Conservation (phyloP, 2,329 filamentous ascomycete genomes). For the Fusarium odoratissimum region DNA sequence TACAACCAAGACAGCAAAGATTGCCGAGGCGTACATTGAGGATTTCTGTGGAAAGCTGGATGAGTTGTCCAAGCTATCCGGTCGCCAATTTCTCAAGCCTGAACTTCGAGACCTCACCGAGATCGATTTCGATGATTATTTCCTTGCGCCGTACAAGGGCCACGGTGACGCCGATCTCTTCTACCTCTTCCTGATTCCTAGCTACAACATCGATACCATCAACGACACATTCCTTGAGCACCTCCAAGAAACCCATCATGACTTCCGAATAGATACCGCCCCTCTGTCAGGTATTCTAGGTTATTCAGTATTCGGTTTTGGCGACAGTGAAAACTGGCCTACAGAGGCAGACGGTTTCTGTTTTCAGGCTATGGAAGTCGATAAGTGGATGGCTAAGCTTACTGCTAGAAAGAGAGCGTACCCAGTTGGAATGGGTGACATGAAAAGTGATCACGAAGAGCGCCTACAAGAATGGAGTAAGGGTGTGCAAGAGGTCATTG, state of each 20-base stretch:
- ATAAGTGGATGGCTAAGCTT: conserved; percentile 97
- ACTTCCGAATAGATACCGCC: conserved; percentile 94
- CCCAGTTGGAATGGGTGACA: conserved; percentile 88
- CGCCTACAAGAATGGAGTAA: conserved; percentile 81
- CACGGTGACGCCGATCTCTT: conserved; percentile 71
- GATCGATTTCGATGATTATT: conserved; percentile 93
- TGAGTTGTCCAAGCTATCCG: conserved; percentile 55
- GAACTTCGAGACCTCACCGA: conserved; percentile 83
- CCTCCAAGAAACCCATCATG: conserved; percentile 91
- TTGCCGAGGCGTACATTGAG: conserved; percentile 72
- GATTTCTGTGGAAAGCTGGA: conserved; percentile 65
- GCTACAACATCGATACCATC: conserved; percentile 95
- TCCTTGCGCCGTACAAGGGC: conserved; percentile 78
- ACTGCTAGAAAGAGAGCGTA: conserved; percentile 88
- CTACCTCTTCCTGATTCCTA: conserved; percentile 87
- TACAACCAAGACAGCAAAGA: conserved; percentile 83
- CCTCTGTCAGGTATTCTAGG: conserved; percentile 81
- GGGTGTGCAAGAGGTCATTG: conserved; percentile 79
- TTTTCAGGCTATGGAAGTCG: conserved; percentile 88
- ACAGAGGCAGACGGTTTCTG: conserved; percentile 92
- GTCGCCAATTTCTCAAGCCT: conserved; percentile 63
- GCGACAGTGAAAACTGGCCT: conserved; percentile 92
- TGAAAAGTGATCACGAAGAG: conserved; percentile 76
- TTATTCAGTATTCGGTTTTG: conserved; percentile 94
- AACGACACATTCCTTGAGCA: conserved; percentile 89